Base-by-base conservation (phyloP, 2,329 filamentous ascomycete genomes). In the Fusarium pseudocircinatum region DNA sequence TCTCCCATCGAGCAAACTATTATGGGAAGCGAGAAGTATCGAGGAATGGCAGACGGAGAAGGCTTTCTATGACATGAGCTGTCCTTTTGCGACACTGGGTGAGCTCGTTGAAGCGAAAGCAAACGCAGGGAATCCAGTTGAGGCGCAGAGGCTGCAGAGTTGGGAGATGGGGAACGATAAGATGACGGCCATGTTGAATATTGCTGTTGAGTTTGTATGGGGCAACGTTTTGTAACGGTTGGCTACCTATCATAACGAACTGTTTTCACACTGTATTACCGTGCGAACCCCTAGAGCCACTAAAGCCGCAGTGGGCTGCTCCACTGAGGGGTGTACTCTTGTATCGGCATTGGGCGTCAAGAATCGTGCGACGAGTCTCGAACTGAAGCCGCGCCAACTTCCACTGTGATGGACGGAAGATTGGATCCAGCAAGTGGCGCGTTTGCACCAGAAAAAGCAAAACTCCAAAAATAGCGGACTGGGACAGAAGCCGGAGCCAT, bases 141-240 rank as follows among this genome's bases (percentile, higher is more conserved):
- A 72, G 22, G 67, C 53, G 2, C 63, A 75, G 2, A 75, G 58
- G 24, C n/a, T 79, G 16, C 63, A 76, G 15, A 43, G 9, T 28
- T 79, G 78, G 78, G 78, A 79, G 18, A 69, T 71, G 18, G 78
- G 78, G 4, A 60, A 60, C 15, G 78, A 79, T 22, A 79, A 78
- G 34, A 56, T 79, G 64, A 60, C 67, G 1, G 60, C 67, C 0
- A 71, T 79, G 66, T 16, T 79, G 39, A 73, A 75, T 18, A 67
- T 79, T 57, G 78, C 70, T 20, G 64, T 66, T n/a, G 75, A 77
- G 49, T 73, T 76, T 59, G 67, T 71, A 2, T 76, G 58, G 68
- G 50, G 44, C 7, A 42, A 12, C n/a, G n/a, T 34, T 28, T 10
- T 60, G 2, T 67, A 30, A 47, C 57, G 5, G 34, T 50, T 10